Evolutionary conservation across 2,329 filamentous ascomycete genomes (phyloP).

Genomic region (Penicillium sclerotigenum): DNA sequence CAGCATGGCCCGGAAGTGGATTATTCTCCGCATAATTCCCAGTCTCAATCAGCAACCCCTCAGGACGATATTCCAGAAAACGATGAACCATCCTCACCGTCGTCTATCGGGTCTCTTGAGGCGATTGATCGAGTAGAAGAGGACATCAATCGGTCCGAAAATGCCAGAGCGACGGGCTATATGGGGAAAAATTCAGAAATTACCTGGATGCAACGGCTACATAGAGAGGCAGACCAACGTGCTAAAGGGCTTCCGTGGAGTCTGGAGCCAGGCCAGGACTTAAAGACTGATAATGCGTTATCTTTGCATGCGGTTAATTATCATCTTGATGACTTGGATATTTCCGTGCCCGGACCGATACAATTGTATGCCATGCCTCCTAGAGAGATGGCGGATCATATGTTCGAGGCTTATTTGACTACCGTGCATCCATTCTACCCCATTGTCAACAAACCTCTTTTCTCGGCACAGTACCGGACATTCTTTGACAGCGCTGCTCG

Average conservation of each 20-base stretch:
- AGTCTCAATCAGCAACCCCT: constrained; percentile 31
- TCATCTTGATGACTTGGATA: constrained; percentile 45
- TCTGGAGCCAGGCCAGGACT: constrained; percentile 24
- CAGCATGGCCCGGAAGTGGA: constrained; percentile 28
- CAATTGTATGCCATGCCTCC: constrained; percentile 44
- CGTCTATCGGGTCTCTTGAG: constrained; percentile 43
- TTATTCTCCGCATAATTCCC: constrained; percentile 22
- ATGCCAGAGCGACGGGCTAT: constrained; percentile 40
- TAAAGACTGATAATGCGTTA: constrained; percentile 31
- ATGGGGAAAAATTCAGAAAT: constrained; percentile 48
- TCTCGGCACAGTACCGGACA: constrained; percentile 40
- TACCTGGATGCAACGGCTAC: constrained; percentile 46
- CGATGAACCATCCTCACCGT: constrained; percentile 30
- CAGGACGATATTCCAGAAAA: constrained; percentile 28
- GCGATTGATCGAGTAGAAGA: constrained; percentile 47
- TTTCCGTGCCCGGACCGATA: constrained; percentile 40
- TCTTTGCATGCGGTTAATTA: constrained; percentile 39
- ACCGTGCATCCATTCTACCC: constrained; percentile 46
- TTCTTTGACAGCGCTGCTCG: constrained; percentile 37
- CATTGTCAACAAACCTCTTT: constrained; percentile 43
- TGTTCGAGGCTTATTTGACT: constrained; percentile 43
- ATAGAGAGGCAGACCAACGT: constrained; percentile 38
- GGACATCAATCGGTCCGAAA: constrained; percentile 41
- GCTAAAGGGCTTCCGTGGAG: constrained; percentile 27
- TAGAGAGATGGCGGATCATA: constrained; percentile 39